Conservation (phyloP, 2,329 filamentous ascomycete genomes). For the Dothistroma septosporum region DNA sequence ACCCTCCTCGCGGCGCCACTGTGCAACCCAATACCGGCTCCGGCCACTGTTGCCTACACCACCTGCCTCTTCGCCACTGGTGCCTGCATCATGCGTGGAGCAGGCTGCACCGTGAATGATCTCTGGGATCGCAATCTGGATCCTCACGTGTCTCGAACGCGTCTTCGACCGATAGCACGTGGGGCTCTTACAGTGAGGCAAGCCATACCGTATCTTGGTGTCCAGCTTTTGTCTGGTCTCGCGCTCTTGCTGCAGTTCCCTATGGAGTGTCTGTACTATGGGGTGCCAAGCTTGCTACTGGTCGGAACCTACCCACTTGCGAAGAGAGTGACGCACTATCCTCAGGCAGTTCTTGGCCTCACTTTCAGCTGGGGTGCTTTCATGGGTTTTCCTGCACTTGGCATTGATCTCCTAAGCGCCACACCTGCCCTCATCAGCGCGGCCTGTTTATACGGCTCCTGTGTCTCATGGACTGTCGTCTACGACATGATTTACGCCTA, state of each 20-base stretch:
- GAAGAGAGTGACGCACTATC: constrained; percentile 83
- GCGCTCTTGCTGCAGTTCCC: constrained; percentile 74
- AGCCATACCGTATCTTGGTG: constrained; percentile 70
- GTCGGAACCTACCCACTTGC: constrained; percentile 76
- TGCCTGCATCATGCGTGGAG: constrained; percentile 79
- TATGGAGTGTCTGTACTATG: constrained; percentile 68
- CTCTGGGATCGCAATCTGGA: constrained; percentile 87
- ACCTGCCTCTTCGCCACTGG: constrained; percentile 67
- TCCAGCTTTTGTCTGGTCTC: constrained; percentile 68
- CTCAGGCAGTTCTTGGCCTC: constrained; percentile 75
- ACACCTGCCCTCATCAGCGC: constrained; percentile 61
- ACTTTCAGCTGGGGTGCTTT: constrained; percentile 88
- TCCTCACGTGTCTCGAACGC: constrained; percentile 70
- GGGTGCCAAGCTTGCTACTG: constrained; percentile 67
- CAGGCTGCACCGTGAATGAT: constrained; percentile 86
- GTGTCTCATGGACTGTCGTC: constrained; percentile 79
- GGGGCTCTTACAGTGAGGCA: constrained; percentile 68
- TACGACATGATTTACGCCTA: constrained; percentile 95
- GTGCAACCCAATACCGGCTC: constrained; percentile 56
- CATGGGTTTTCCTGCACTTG: constrained; percentile 81
- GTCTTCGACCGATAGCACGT: constrained; percentile 74
- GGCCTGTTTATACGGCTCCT: constrained; percentile 68
- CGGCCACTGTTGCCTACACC: constrained; percentile 60
- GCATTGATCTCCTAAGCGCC: constrained; percentile 67
- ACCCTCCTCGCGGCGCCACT: constrained; percentile 75